Percentiles rank a stretch among this genome's conserved stretches.
phyloP scores from a whole-genome alignment of 441 rosid genomes.

The Adansonia gregorii region DNA sequence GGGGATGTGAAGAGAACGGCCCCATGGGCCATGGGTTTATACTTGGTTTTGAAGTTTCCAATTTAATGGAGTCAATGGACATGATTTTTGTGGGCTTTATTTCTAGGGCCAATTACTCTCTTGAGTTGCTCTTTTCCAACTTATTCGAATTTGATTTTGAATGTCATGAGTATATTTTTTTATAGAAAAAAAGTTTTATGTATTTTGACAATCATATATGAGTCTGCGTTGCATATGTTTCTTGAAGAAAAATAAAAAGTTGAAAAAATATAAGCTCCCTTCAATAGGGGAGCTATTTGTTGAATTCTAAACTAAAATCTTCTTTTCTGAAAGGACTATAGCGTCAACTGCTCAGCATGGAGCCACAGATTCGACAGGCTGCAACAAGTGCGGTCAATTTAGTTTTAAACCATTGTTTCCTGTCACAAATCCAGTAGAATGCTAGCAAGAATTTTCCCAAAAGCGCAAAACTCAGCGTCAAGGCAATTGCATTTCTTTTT shows the following conservation, averaged over 20 bases:
- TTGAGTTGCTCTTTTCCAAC: not conserved
- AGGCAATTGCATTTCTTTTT: conserved; percentile 4
- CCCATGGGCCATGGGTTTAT: not conserved
- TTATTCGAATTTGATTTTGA: no score
- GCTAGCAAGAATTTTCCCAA: not conserved
- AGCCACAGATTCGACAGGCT: not conserved
- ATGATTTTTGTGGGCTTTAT: not conserved
- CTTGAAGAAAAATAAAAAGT: no score
- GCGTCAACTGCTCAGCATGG: not conserved
- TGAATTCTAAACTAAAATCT: not conserved
- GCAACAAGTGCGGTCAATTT: not conserved
- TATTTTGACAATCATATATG: no score
- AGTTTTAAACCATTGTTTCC: no score
- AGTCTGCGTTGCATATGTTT: no score
- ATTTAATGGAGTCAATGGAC: conserved; percentile 4
- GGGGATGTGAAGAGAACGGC: conserved; percentile 7
- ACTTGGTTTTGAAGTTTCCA: not conserved
- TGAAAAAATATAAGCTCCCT: no score
- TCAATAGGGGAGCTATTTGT: not conserved
- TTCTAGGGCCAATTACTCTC: not conserved
- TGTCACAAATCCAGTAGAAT: no score
- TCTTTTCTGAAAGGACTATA: not conserved
- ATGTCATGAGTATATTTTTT: no score
- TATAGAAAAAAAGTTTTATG: no score
- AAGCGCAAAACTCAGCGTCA: not conserved